A percentile compares a stretch with the other conserved stretches of the same genome.
phyloP scores from a whole-genome alignment of 176 grass and related monocot species.

The Avena insularis region DNA sequence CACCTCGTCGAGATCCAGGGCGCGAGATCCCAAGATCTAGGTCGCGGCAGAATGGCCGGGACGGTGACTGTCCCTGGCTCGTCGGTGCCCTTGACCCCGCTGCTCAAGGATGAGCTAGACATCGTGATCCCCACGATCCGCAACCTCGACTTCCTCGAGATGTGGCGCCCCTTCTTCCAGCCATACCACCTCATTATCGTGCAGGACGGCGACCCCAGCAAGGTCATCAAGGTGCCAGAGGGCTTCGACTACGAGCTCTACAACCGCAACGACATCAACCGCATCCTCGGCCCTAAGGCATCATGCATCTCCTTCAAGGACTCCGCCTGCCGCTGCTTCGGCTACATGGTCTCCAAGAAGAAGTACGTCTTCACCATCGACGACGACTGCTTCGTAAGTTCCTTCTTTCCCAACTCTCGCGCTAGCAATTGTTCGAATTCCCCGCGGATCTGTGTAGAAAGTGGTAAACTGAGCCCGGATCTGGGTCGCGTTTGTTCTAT shows the following conservation, averaged over 20 bases:
- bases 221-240: conserved; percentile 72
- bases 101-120: conserved; percentile 86
- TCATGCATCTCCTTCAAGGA: conserved; percentile 98
- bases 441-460: conserved; percentile 21
- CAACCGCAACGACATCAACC: conserved; percentile 99
- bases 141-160: conserved; percentile 89
- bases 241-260: conserved; percentile 99
- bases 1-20: not conserved
- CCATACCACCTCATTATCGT: conserved; percentile 95
- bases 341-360: conserved; percentile 97
- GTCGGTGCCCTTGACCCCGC: conserved; percentile 55
- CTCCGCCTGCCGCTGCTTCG: conserved; percentile 93
- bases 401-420: not conserved
- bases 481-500: conserved; percentile 18
- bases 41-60: conserved; percentile 40
- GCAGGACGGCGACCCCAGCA: conserved; percentile 81
- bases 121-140: conserved; percentile 93
- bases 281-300: conserved; percentile 92
- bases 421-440: conserved; percentile 5
- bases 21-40: conserved; percentile 35
- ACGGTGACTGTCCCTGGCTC: conserved; percentile 55
- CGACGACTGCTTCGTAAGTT: conserved; percentile 86
- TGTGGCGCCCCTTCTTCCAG: conserved; percentile 93
- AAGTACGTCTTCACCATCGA: conserved; percentile 97
- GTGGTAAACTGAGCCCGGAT: conserved; percentile 17